Conservation (phyloP, 345 rosid species). For the Boechera stricta region DNA sequence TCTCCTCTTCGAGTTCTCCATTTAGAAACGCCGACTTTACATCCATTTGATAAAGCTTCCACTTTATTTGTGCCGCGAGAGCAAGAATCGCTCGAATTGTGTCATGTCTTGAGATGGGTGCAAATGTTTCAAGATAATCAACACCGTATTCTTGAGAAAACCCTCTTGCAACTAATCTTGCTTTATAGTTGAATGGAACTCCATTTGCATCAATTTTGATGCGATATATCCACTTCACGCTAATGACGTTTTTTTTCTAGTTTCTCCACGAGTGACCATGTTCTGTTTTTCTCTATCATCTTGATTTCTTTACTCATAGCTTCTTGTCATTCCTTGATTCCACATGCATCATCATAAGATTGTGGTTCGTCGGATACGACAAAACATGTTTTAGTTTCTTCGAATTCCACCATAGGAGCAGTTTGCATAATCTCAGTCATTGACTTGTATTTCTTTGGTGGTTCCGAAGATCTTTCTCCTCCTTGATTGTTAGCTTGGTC, state of each 20-base stretch:
- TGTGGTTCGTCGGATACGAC: not conserved
- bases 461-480: not conserved
- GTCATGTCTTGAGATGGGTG: not conserved
- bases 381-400: not conserved
- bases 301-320: not conserved
- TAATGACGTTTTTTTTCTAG: not conserved
- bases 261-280: not conserved
- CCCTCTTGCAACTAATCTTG: not conserved
- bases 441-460: not conserved
- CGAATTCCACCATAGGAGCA: not conserved
- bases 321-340: not conserved
- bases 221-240: not conserved
- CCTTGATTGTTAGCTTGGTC: not conserved
- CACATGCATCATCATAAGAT: not conserved
- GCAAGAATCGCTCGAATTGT: not conserved
- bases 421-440: not conserved
- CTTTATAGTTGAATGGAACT: not conserved
- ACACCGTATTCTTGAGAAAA: conserved; percentile 2
- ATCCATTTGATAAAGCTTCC: conserved; percentile 3
- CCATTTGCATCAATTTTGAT: not conserved
- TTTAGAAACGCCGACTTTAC: not conserved
- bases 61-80: not conserved
- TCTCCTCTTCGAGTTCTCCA: not conserved
- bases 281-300: not conserved
- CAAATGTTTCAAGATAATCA: conserved; percentile 2